Base-by-base conservation (phyloP, 495 filamentous ascomycete genomes). In the Podospora pseudopauciseta region DNA sequence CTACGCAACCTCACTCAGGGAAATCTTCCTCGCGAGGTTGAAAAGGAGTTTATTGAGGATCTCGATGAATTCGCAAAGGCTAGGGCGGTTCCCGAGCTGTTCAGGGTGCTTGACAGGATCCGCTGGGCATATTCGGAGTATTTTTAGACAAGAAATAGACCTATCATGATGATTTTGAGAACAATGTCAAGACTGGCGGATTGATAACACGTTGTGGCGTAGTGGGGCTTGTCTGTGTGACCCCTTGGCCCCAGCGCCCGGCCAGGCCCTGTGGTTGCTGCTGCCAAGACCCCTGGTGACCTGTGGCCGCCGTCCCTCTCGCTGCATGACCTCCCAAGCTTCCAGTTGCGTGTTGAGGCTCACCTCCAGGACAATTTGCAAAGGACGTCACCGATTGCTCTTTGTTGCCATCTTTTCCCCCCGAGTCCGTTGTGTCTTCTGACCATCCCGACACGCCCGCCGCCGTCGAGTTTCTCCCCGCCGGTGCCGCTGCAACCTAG, bases 11-110 rank as follows among this genome's bases (percentile, higher is more conserved):
- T 88, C 32, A 91, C 91, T 0, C 81, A 81, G 64, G 77, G 73
- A 13, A 77, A 90, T 32, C 81, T 97, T 34, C 92, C 91, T 7
- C 83, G 85, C 3, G 82, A 89, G 23, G 85, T 96, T 26, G 85
- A 90, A 71, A 86, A 86, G 63, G 92, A 96, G 70, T 97, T 99
- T 74, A 77, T 90, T 34, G 90, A 94, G 76, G 95, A 99, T 74
- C 77, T 95, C 28, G 85, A 89, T 39, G 94, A 97, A 62, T 81
- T 99, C 53, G 86, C 90, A 15, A 90, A 97, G 75, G 83, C 93
- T 60, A 87, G 90, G 66, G 91, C 91, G 18, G 84, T 95, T 30
- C 83, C 87, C 62, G 83, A 84, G 65, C 93, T 97, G 80, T 82
- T 88, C 70, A 88, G 85, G 75, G 89, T 93, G 58, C 80, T 95